A percentile compares a stretch with the other conserved stretches of the same genome.
Conservation (phyloP, 768 basidiomycete genomes). For the Lyophyllum semitale region DNA sequence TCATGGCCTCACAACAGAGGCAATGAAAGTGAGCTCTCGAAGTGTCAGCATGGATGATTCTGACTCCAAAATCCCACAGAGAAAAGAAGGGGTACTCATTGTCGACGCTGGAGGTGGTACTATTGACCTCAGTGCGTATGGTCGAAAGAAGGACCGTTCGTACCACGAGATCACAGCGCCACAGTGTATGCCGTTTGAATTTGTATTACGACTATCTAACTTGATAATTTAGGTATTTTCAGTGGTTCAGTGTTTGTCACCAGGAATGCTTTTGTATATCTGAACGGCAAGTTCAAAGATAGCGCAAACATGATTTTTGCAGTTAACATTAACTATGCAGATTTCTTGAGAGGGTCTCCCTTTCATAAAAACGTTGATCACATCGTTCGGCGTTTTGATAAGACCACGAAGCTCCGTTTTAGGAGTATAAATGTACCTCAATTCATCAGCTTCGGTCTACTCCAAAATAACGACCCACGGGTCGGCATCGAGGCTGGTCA, state of each 20-base stretch:
- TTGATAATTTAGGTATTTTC: too few species aligned
- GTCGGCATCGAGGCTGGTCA: too few species aligned
- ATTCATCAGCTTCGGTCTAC: constrained; percentile 50
- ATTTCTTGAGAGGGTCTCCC: constrained; percentile 36
- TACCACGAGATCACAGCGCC: constrained; percentile 39
- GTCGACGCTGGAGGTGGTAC: constrained; percentile 63
- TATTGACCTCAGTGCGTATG: constrained; percentile 56
- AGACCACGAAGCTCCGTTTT: constrained; percentile 46
- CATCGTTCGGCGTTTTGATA: constrained; percentile 45
- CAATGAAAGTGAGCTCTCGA: constrained; percentile 24
- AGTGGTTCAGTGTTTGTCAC: too few species aligned
- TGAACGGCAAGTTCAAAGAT: constrained; percentile 8
- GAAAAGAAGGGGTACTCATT: constrained; percentile 46
- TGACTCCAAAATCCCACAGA: constrained; percentile 27
- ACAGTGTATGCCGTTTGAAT: constrained; percentile 30
- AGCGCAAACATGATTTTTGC: not conserved
- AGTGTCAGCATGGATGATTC: not conserved
- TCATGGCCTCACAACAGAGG: constrained; percentile 36
- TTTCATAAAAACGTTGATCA: constrained; percentile 41
- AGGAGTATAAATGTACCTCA: constrained; percentile 32
- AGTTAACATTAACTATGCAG: constrained; percentile 22
- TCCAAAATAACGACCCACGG: too few species aligned
- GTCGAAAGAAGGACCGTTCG: constrained; percentile 1
- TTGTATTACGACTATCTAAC: too few species aligned
- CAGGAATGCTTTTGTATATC: not conserved